These are phyloP conservation scores for Naegleria fowleri DNA, from an alignment of 208 protist genomes.

Conservation along the genomic window DNA sequence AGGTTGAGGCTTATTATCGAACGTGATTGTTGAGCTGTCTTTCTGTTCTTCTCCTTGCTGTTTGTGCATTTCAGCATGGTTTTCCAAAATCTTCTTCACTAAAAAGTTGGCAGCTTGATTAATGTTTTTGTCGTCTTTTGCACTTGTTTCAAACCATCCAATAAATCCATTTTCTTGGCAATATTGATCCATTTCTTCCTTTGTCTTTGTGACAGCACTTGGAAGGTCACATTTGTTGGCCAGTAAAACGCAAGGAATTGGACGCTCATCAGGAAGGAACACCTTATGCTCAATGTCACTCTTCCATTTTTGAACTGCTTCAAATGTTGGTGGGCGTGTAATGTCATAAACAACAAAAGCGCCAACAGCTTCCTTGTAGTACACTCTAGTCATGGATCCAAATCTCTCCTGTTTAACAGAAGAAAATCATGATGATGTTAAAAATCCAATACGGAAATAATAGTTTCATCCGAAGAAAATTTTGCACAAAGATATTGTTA, in stretches of 20 bases:
- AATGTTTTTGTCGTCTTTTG: slow-evolving; percentile 53
- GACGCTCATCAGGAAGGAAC: slow-evolving; percentile 23
- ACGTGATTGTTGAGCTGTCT: neutral
- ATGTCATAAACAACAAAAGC: slow-evolving; percentile 57
- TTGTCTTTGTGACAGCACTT: neutral
- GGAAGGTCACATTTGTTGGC: slow-evolving; percentile 44
- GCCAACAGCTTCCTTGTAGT: slow-evolving; percentile 58
- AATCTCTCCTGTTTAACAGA: slow-evolving; percentile 41
- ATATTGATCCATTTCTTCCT: slow-evolving; percentile 49
- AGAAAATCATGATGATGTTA: too few relatives aligned
- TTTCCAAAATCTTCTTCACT: slow-evolving; percentile 48
- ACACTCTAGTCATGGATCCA: slow-evolving; percentile 59
- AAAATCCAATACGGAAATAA: too few relatives aligned
- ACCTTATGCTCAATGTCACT: slow-evolving; percentile 57
- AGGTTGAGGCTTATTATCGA: neutral
- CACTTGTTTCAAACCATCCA: slow-evolving; percentile 54
- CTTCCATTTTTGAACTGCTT: slow-evolving; percentile 57
- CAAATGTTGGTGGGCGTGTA: slow-evolving; percentile 48
- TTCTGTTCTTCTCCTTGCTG: neutral
- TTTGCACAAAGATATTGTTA: neutral
- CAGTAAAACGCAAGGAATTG: slow-evolving; percentile 35
- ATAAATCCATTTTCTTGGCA: slow-evolving; percentile 49
- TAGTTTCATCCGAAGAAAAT: too few relatives aligned
- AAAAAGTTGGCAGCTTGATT: slow-evolving; percentile 41
- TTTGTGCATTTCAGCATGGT: slow-evolving; percentile 20